Conservation (phyloP, 805 yeast genomes). For the Wickerhamomyces bisporus region DNA sequence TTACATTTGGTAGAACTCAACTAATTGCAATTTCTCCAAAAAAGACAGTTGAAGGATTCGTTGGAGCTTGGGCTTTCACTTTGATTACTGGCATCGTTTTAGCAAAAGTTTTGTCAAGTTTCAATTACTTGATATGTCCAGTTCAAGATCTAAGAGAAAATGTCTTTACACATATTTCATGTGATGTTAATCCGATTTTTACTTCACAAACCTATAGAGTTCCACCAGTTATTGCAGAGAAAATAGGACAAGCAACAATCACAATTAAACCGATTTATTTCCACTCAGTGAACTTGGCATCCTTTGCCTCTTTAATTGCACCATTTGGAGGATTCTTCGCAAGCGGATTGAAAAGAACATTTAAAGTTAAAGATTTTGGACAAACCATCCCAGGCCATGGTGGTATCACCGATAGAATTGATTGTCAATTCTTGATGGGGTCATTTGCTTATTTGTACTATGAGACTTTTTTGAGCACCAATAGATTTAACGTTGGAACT, state of each 20-base stretch:
- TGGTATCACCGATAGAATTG: slow-evolving; percentile 95
- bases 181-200: slow-evolving; percentile 89
- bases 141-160: slow-evolving; percentile 60
- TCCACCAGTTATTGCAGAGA: slow-evolving; percentile 60
- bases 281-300: slow-evolving; percentile 81
- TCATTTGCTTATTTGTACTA: slow-evolving; percentile 88
- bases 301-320: slow-evolving; percentile 94
- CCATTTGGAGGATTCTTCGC: slow-evolving; percentile 99
- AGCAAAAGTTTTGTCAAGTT: slow-evolving; percentile 57
- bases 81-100: slow-evolving; percentile 65
- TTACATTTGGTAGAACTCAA: slow-evolving; percentile 91
- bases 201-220: slow-evolving; percentile 71
- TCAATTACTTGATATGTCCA: slow-evolving; percentile 83
- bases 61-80: slow-evolving; percentile 97
- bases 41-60: slow-evolving; percentile 94
- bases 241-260: slow-evolving; percentile 42
- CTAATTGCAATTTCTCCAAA: slow-evolving; percentile 92
- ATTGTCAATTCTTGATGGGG: slow-evolving; percentile 98
- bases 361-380: slow-evolving; percentile 95
- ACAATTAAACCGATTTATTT: slow-evolving; percentile 82
- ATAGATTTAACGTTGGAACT: slow-evolving; percentile 66
- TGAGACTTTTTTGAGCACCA: slow-evolving; percentile 81
- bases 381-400: slow-evolving; percentile 99
- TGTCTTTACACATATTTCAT: slow-evolving; percentile 56
- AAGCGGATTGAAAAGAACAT: slow-evolving; percentile 93